These are phyloP conservation scores for Pisolithus tinctorius DNA, from an alignment of 768 basidiomycete species.

Conservation along the genomic window DNA sequence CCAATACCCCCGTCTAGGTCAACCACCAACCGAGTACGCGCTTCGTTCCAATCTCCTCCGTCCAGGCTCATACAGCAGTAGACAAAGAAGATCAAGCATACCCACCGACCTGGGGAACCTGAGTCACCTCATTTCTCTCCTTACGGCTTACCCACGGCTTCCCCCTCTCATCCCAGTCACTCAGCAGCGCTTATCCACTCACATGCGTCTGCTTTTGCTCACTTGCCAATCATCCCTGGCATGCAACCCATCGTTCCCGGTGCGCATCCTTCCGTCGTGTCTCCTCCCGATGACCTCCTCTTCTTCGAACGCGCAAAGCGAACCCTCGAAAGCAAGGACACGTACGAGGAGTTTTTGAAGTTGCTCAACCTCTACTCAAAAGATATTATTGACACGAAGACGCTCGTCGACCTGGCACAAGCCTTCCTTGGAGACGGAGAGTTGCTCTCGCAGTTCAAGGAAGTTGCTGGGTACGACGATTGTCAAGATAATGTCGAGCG, in stretches of 20 bases:
- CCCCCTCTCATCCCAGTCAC: constrained; percentile 27
- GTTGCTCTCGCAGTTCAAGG: constrained; percentile 78
- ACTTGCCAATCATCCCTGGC: constrained; percentile 19
- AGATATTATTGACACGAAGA: constrained; percentile 83
- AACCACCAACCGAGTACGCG: constrained; percentile 41
- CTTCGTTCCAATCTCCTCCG: background rate
- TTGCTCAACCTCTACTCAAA: constrained; percentile 84
- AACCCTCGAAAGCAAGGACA: constrained; percentile 63
- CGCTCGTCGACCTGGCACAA: constrained; percentile 73
- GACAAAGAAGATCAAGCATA: constrained; percentile 59
- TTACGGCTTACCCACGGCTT: constrained; percentile 36
- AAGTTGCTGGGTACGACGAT: constrained; percentile 76
- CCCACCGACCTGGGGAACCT: constrained; percentile 54
- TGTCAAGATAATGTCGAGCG: constrained; percentile 51
- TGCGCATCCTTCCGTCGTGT: constrained; percentile 26
- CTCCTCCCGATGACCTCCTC: constrained; percentile 66
- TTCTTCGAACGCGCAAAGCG: constrained; percentile 95
- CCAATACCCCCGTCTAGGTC: constrained; percentile 50
- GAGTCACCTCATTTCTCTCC: constrained; percentile 41
- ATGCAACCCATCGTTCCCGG: constrained; percentile 14
- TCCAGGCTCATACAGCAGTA: constrained; percentile 21
- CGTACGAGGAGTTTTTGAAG: constrained; percentile 93
- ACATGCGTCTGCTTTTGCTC: constrained; percentile 20
- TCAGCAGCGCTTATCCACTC: constrained; percentile 11
- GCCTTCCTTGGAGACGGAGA: constrained; percentile 80